A percentile compares a stretch with the other conserved stretches of the same genome.
phyloP scores from a whole-genome alignment of 2,329 filamentous ascomycete species.

The Incumbomyces delicatus region DNA sequence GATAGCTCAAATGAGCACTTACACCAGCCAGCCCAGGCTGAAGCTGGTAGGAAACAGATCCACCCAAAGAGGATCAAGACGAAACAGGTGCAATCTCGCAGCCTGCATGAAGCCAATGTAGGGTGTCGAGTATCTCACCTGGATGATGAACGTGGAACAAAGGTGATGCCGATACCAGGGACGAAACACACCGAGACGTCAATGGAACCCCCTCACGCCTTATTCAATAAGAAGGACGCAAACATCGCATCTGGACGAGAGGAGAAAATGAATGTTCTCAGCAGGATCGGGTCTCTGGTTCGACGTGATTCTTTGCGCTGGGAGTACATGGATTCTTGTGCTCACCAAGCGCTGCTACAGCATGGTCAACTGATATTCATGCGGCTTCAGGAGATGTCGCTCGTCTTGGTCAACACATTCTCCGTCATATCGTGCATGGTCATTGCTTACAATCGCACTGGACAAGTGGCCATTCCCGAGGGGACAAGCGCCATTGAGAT shows the following conservation, averaged over 20 bases:
- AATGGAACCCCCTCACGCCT: background rate
- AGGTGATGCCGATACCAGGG: too few species aligned
- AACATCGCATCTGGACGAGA: background rate
- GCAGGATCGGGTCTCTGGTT: background rate
- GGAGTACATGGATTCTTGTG: slow-evolving; percentile 17
- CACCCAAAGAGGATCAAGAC: background rate
- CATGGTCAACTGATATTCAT: slow-evolving; percentile 8
- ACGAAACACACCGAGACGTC: too few species aligned
- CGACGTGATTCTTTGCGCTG: slow-evolving; percentile 10
- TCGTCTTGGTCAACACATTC: slow-evolving; percentile 12
- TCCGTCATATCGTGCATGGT: slow-evolving; percentile 12
- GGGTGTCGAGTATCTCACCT: background rate
- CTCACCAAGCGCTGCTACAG: slow-evolving; percentile 6
- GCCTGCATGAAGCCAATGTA: background rate
- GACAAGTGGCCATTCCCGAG: slow-evolving; percentile 14
- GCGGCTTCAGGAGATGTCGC: slow-evolving; percentile 15
- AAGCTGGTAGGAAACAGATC: background rate
- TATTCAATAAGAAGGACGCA: too few species aligned
- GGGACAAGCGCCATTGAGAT: slow-evolving; percentile 12
- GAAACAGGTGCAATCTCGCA: background rate
- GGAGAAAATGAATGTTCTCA: background rate
- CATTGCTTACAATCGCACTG: slow-evolving; percentile 18
- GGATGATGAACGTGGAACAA: background rate
- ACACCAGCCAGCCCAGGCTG: background rate
- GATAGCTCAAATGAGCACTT: background rate